These are phyloP conservation scores for Corylus americana DNA, from an alignment of 306 rosid species.

Conservation along the genomic window DNA sequence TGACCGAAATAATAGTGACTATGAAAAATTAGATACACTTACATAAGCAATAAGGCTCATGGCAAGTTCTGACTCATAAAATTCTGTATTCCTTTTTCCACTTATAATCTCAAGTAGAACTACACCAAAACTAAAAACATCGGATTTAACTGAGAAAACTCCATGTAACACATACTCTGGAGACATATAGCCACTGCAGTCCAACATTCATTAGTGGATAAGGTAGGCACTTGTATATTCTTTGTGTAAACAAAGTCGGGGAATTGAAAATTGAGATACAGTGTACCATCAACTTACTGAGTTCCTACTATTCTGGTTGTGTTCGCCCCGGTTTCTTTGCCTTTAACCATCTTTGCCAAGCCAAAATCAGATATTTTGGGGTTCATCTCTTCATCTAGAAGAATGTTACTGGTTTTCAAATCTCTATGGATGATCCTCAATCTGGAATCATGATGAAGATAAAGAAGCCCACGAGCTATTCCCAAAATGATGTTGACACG, in stretches of 20 bases:
- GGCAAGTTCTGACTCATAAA: constrained; percentile 29
- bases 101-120: constrained; percentile 55
- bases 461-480: constrained; percentile 24
- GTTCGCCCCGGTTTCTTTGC: constrained; percentile 30
- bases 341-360: constrained; percentile 29
- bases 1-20: too few species aligned
- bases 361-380: constrained; percentile 48
- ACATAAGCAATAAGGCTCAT: constrained; percentile 56
- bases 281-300: neutral
- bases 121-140: constrained; percentile 59
- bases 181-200: constrained; percentile 52
- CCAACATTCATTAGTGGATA: too few species aligned
- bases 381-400: constrained; percentile 34
- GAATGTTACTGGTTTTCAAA: constrained; percentile 37
- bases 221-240: neutral
- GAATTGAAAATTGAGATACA: neutral
- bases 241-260: neutral
- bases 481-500: constrained; percentile 47
- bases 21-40: constrained; percentile 11
- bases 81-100: constrained; percentile 52
- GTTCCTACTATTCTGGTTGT: constrained; percentile 35
- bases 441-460: constrained; percentile 43
- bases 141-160: constrained; percentile 49
- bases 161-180: constrained; percentile 55
- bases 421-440: constrained; percentile 40